phyloP scores from a whole-genome alignment of 2,329 filamentous ascomycete genomes.

The Hypoxylon sp. region DNA sequence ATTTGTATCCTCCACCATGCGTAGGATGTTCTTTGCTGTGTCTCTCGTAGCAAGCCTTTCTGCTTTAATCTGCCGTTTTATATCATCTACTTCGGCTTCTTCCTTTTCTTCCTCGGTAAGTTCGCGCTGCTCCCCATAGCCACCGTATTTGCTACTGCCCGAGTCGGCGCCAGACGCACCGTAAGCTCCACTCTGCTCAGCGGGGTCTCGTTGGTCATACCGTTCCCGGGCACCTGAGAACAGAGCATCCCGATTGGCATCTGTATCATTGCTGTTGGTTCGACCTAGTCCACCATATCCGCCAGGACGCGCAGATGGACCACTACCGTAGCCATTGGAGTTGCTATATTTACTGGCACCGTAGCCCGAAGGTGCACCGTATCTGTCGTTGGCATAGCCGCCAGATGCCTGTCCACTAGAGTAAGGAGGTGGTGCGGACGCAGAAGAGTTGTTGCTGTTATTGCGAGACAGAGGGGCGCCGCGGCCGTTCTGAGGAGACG shows the following conservation, averaged over 20 bases:
- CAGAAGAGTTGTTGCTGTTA: constrained; percentile 47
- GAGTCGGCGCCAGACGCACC: constrained; percentile 40
- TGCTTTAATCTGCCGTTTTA: constrained; percentile 80
- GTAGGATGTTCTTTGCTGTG: constrained; percentile 75
- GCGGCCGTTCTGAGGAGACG: constrained; percentile 53
- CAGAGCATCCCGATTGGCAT: constrained; percentile 73
- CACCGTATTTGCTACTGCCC: constrained; percentile 59
- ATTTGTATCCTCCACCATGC: constrained; percentile 76
- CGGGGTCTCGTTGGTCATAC: constrained; percentile 45
- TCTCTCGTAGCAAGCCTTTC: constrained; percentile 82
- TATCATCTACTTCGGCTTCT: constrained; percentile 76
- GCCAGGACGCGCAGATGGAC: constrained; percentile 63
- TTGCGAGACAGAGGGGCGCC: constrained; percentile 48
- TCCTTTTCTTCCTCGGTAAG: constrained; percentile 87
- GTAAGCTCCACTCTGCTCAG: constrained; percentile 28
- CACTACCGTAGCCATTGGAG: constrained; percentile 51
- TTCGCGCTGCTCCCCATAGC: constrained; percentile 79
- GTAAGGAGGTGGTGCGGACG: constrained; percentile 58
- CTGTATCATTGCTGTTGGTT: constrained; percentile 60
- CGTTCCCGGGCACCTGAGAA: constrained; percentile 62
- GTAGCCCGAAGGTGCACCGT: constrained; percentile 62
- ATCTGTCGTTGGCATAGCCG: constrained; percentile 52
- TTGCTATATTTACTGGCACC: constrained; percentile 68
- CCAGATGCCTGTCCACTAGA: constrained; percentile 39
- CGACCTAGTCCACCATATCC: constrained; percentile 74